Evolutionary conservation across 495 filamentous ascomycete species (phyloP).

Genomic region (Penicillium maclennaniae): DNA sequence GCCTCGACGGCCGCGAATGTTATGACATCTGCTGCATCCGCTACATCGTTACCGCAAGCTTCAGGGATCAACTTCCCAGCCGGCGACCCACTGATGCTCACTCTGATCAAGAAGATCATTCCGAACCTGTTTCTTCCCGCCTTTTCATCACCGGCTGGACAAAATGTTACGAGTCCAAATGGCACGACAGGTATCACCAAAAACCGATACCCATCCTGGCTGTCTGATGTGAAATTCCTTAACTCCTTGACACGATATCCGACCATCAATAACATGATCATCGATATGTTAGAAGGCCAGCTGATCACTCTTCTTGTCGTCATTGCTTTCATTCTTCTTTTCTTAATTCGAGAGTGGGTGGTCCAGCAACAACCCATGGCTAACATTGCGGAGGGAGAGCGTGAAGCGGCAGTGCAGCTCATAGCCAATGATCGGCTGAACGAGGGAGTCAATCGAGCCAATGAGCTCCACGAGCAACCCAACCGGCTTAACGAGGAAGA

Average conservation of each 20-base stretch:
- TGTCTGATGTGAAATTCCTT: conserved; percentile 72
- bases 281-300: conserved; percentile 86
- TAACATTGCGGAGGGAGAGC: conserved; percentile 52
- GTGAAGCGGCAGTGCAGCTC: conserved; percentile 38
- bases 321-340: conserved; percentile 87
- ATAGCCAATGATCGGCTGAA: conserved; percentile 38
- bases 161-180: conserved; percentile 16
- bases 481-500: conserved; percentile 27
- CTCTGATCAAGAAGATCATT: conserved; percentile 42
- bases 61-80: conserved; percentile 42
- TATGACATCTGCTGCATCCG: conserved; percentile 22
- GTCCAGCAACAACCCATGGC: conserved; percentile 90
- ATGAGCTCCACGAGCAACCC: conserved; percentile 18
- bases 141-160: conserved; percentile 26
- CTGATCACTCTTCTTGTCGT: conserved; percentile 90
- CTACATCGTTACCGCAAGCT: conserved; percentile 28
- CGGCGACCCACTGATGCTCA: conserved; percentile 48
- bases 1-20: conserved; percentile 27
- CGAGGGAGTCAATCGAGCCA: conserved; percentile 24
- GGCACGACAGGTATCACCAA: conserved; percentile 23
- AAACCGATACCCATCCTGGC: conserved; percentile 41
- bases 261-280: conserved; percentile 71
- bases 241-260: conserved; percentile 68
- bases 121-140: conserved; percentile 39
- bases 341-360: conserved; percentile 95